Evolutionary conservation across 495 filamentous ascomycete genomes (phyloP).

Genomic region (Aspergillus incahuasiensis): DNA sequence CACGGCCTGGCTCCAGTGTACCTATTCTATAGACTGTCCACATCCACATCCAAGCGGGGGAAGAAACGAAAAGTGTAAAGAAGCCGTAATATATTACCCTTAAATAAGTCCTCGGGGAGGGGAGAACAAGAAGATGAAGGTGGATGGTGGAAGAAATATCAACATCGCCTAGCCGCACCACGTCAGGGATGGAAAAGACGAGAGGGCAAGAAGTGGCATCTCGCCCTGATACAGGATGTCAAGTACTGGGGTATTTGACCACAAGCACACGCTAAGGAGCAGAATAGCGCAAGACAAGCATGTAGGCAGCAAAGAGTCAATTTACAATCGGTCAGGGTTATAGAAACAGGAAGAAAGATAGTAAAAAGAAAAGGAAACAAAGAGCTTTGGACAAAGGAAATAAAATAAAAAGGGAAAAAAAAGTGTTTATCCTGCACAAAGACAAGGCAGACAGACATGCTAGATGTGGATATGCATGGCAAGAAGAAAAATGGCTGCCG

Average conservation of each 20-base stretch:
- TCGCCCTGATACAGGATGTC: conserved; percentile 2
- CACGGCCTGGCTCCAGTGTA: not conserved
- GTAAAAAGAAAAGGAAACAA: conserved; percentile 15
- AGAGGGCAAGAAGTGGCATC: not conserved
- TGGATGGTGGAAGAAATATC: not conserved
- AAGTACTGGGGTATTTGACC: not conserved
- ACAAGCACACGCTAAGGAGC: conserved; percentile 8
- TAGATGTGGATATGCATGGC: conserved; percentile 28
- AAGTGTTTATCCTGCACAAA: conserved; percentile 31
- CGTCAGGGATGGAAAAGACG: not conserved
- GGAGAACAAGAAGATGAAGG: conserved; percentile 4
- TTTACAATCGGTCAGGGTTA: conserved; percentile 39
- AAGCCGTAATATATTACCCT: conserved; percentile 20
- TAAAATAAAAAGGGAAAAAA: conserved; percentile 20
- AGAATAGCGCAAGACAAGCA: conserved; percentile 2
- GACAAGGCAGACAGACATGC: conserved; percentile 24
- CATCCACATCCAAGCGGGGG: not conserved
- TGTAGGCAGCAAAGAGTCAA: conserved; percentile 18
- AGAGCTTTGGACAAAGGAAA: conserved; percentile 28
- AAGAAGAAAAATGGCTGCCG: conserved; percentile 22
- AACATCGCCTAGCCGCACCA: too few species aligned
- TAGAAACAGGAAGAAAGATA: conserved; percentile 35
- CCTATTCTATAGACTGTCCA: not conserved
- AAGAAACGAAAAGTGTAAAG: not conserved
- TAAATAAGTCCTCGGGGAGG: conserved; percentile 14